Base-by-base conservation (phyloP, 257 asterid genomes). In the Perilla frutescens region DNA sequence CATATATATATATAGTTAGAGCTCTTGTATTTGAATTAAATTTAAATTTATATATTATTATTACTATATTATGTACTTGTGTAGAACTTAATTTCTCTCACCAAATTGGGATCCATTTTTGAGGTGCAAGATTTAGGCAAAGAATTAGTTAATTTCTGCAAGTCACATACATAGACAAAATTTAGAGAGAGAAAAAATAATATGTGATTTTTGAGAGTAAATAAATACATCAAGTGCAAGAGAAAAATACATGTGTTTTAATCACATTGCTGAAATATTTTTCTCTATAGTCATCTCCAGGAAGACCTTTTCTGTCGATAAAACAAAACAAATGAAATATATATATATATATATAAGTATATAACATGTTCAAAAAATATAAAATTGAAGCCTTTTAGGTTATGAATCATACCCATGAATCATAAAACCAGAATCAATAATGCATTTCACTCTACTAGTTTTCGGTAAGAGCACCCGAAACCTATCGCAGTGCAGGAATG, bases 401-500 rank as follows among this genome's bases (percentile, higher is more conserved):
- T 32, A 0, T 43, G 1, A 43, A 0, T 54, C 71, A n/a, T 79
- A 87, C 88, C 75, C 83, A 8, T 62, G 80, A 15, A 87, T 68
- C 55, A 87, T 75, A 70, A 82, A 77, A 20, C 87, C 85, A 34
- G 87, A 77, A 79, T 87, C 92, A 0, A 84, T 71, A 60, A 87
- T 40, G 49, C 92, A 87, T 26, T 87, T 87, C 0, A 83, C 85
- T 45, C 68, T 47, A n/a, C 43, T 41, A 0, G 32, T 70, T 1
- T 54, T 43, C 0, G 83, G 83, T 0, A 87, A 7, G 4, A 78
- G 80, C 51, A 71, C 74, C 15, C 82, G 71, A 40, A 84, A 84
- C 1, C 53, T 54, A 49, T 87, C 92, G 44, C 90, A 87, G 15
- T 84, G 76, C 50, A 87, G 20, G 1, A 81, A 77, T 0, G 89